phyloP scores from a whole-genome alignment of 768 basidiomycete species.

The Gyrodon lividus region DNA sequence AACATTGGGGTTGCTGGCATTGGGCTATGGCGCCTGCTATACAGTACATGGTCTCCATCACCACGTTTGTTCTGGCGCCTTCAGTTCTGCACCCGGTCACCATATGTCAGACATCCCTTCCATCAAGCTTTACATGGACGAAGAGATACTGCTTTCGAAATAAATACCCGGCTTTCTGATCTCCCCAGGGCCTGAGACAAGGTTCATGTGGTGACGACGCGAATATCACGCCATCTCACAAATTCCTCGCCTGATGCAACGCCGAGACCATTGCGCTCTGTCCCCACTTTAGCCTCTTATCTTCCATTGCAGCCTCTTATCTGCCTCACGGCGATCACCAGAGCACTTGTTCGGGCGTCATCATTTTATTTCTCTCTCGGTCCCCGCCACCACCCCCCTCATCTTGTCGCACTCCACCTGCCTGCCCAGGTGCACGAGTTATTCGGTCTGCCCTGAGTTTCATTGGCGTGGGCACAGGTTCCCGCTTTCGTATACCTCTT shows the following conservation, averaged over 20 bases:
- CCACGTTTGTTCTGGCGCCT: no score
- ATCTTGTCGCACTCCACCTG: neutral
- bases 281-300: neutral
- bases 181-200: no score
- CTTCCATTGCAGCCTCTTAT: neutral
- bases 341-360: neutral
- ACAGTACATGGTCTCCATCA: no score
- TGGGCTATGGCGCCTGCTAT: no score
- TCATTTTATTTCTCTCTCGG: neutral
- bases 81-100: no score
- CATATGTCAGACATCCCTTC: no score
- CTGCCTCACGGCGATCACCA: neutral
- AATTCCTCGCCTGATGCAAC: neutral
- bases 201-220: no score
- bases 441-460: neutral
- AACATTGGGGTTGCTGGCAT: no score
- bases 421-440: neutral
- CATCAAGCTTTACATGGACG: no score
- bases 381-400: neutral
- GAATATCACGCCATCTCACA: neutral
- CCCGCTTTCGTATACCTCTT: neutral
- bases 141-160: no score
- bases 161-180: no score
- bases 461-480: neutral
- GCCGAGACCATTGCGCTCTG: neutral